These are phyloP conservation scores for Thalassiosira mediterranea DNA, from an alignment of 352 stramenopile genomes.

Conservation along the genomic window DNA sequence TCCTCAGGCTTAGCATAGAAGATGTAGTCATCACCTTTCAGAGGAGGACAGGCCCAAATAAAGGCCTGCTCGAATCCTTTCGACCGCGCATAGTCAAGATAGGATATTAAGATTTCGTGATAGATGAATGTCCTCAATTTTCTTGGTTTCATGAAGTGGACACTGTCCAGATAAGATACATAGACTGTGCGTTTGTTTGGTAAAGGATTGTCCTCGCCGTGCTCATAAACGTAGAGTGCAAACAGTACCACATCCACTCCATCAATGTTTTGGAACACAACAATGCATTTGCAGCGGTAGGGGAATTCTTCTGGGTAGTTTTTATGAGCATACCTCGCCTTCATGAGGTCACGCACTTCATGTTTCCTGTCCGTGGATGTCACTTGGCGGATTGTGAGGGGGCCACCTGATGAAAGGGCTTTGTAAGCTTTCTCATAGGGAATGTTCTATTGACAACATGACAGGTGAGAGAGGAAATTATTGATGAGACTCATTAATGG, in stretches of 20 bases:
- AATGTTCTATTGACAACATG: conserved; percentile 60
- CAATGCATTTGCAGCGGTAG: conserved; percentile 96
- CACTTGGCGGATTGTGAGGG: conserved; percentile 93
- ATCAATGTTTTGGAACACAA: conserved; percentile 99
- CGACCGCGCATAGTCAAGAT: conserved; percentile 96
- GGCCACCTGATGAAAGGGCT: conserved; percentile 72
- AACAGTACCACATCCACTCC: conserved; percentile 98
- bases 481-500: not conserved
- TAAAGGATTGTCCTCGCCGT: conserved; percentile 94
- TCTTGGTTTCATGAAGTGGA: conserved; percentile 97
- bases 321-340: conserved; percentile 82
- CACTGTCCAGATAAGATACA: conserved; percentile 99
- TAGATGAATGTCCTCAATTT: conserved; percentile 98
- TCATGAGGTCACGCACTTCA: conserved; percentile 95
- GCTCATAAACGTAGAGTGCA: conserved; percentile 99
- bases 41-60: conserved; percentile 98
- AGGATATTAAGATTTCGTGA: conserved; percentile 98
- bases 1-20: conserved; percentile 98
- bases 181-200: conserved; percentile 96
- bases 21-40: conserved; percentile 99
- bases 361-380: conserved; percentile 95
- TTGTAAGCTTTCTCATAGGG: conserved; percentile 88
- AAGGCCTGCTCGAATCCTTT: conserved; percentile 97
- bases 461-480: conserved; percentile 15
- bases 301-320: conserved; percentile 85